phyloP scores from a whole-genome alignment of 805 yeast species.

The Metschnikowia lochheadii region DNA sequence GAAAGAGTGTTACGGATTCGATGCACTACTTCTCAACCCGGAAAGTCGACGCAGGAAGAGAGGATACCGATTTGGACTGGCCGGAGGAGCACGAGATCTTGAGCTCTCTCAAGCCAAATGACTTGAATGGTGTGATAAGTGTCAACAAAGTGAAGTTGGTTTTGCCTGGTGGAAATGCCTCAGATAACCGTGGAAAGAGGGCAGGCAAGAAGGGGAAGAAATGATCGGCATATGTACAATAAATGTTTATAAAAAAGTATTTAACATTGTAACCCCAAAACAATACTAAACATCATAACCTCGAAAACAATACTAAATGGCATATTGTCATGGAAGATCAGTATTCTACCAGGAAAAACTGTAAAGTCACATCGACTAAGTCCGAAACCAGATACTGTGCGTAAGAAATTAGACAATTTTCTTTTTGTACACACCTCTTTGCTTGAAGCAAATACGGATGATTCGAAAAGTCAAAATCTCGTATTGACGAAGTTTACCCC shows the following conservation, averaged over 20 bases:
- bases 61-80: conserved; percentile 62
- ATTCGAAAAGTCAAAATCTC: no score
- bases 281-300: neutral
- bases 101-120: conserved; percentile 56
- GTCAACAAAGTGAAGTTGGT: conserved; percentile 67
- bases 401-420: no score
- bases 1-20: conserved; percentile 75
- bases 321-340: neutral
- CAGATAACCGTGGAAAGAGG: conserved; percentile 15
- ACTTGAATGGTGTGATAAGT: conserved; percentile 61
- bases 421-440: no score
- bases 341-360: no score
- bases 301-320: neutral
- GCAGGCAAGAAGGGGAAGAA: conserved; percentile 22
- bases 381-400: no score
- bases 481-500: no score
- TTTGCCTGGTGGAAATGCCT: conserved; percentile 44
- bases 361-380: no score
- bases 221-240: neutral
- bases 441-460: no score
- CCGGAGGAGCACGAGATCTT: conserved; percentile 58
- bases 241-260: no score
- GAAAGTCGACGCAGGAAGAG: conserved; percentile 42
- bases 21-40: conserved; percentile 51
- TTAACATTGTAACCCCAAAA: neutral